Conservation (phyloP, 148 eudicot species). For the Vaccinium myrtillus region DNA sequence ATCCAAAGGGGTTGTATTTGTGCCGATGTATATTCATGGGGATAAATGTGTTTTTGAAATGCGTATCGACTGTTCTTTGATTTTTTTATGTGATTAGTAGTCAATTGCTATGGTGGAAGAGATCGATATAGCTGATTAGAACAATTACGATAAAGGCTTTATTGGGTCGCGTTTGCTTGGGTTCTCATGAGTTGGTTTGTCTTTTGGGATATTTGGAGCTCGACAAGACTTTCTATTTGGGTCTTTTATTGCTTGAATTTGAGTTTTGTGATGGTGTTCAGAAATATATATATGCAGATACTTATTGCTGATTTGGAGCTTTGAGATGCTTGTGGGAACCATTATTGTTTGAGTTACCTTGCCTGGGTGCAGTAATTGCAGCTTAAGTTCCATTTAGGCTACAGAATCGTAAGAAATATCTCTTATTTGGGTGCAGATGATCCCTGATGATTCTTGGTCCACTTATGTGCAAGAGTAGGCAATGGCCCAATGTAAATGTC, state of each 20-base stretch:
- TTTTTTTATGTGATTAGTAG: not conserved
- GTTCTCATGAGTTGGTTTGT: not conserved
- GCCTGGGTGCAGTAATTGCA: not conserved
- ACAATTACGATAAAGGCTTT: not conserved
- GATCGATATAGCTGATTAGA: not conserved
- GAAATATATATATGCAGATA: not conserved
- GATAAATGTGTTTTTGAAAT: not conserved
- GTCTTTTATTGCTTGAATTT: not conserved
- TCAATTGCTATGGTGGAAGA: not conserved
- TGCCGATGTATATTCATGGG: not conserved
- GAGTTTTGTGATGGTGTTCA: not conserved
- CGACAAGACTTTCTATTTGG: not conserved
- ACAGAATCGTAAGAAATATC: not conserved
- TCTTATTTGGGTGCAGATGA: not conserved
- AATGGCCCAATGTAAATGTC: not conserved
- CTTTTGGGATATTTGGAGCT: too few species aligned
- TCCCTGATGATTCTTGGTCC: not conserved
- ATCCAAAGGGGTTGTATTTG: not conserved
- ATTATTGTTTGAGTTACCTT: conserved; percentile 2
- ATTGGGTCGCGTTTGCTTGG: not conserved
- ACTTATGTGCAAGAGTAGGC: not conserved
- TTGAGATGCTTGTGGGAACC: not conserved
- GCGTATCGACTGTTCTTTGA: not conserved
- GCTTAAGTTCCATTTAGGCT: not conserved
- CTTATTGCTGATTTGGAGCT: not conserved